Base-by-base conservation (phyloP, 1,284 basidiomycete species). In the Takashimella tepidaria region DNA sequence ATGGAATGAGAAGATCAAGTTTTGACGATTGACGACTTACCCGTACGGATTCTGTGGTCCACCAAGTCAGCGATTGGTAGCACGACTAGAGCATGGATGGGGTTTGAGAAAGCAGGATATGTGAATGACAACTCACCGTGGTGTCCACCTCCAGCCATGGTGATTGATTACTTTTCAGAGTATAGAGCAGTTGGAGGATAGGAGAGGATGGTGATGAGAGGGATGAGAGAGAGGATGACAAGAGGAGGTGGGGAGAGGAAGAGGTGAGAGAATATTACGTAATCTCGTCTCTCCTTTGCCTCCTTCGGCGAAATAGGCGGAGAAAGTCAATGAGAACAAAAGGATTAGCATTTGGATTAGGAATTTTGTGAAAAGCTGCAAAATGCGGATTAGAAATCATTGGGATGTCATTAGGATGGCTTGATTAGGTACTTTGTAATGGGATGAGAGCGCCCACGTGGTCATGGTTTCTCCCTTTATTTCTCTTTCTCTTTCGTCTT, bases 21-120 rank as follows among this genome's bases (percentile, higher is more conserved):
- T n/a, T n/a, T 40, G 16, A 54, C 21, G 40, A 26, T 10, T 41
- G 26, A 45, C 21, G 46, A 44, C 57, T 5, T 58, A 72, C 69
- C 58, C 62, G 64, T 56, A 73, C 67, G 21, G 69, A 58, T 54
- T 69, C 70, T 73, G 31, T 23, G 19, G 13, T 8, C n/a, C n/a
- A 10, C 22, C 24, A 6, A 12, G 49, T 50, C 19, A 44, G 49
- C 24, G 22, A 13, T 21, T 25, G 41, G 21, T 50, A n/a, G n/a
- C n/a, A n/a, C n/a, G n/a, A n/a, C n/a, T n/a, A n/a, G n/a, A n/a
- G n/a, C n/a, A n/a, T n/a, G n/a, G n/a, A n/a, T n/a, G n/a, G n/a
- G n/a, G n/a, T n/a, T n/a, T n/a, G 31, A 8, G 16, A n/a, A 11
- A 43, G 49, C 20, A n/a, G 45, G 12, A 47, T 12, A n/a, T 23